Percentiles rank a stretch among this genome's conserved stretches.
Evolutionary conservation across 768 basidiomycete species (phyloP).

Genomic region (Lentinula sp.): DNA sequence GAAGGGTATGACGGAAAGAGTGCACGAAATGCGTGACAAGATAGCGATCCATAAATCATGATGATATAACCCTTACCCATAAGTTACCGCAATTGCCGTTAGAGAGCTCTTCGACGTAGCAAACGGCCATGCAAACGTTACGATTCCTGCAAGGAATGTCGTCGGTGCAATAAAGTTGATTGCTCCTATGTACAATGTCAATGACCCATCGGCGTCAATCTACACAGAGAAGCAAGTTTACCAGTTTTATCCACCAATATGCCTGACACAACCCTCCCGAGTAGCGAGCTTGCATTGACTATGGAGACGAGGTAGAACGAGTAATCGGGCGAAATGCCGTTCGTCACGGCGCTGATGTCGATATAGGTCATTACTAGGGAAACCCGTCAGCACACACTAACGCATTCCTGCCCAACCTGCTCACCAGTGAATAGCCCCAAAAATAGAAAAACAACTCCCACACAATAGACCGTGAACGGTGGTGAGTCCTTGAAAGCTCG

Average conservation of each 20-base stretch:
- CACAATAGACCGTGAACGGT: constrained; percentile 47
- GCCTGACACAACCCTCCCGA: constrained; percentile 49
- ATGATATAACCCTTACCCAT: constrained; percentile 44
- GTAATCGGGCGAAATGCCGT: constrained; percentile 41
- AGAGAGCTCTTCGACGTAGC: constrained; percentile 35
- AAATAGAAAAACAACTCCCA: constrained; percentile 40
- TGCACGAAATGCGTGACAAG: background rate
- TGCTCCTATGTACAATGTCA: background rate
- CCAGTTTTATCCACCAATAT: constrained; percentile 45
- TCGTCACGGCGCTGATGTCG: constrained; percentile 39
- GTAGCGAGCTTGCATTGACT: constrained; percentile 50
- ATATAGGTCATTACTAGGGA: constrained; percentile 50
- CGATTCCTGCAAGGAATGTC: constrained; percentile 32
- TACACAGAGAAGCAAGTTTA: constrained; percentile 34
- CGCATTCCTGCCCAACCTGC: constrained; percentile 4
- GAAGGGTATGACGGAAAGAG: background rate
- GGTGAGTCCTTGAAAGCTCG: constrained; percentile 29
- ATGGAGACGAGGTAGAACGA: constrained; percentile 58
- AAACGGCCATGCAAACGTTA: constrained; percentile 73
- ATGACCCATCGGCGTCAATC: no score
- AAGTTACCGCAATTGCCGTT: constrained; percentile 51
- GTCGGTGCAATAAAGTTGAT: constrained; percentile 6
- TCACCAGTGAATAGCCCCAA: constrained; percentile 59
- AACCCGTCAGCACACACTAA: background rate
- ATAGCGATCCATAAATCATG: constrained; percentile 13